Conservation (phyloP, 2,329 filamentous ascomycete species). For the Colletotrichum sp. region DNA sequence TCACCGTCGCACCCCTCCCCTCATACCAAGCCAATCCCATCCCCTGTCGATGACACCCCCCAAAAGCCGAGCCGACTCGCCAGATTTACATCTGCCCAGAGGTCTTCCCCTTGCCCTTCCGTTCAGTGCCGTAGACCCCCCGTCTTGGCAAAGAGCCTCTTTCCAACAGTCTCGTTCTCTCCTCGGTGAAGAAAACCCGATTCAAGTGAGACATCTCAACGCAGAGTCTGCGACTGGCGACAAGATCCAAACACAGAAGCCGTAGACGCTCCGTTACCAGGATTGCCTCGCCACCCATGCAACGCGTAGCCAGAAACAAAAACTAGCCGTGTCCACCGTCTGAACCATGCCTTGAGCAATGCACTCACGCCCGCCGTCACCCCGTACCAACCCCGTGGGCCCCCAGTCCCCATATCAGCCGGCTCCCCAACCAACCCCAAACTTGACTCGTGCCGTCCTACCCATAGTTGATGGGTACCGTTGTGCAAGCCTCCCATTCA, state of each 20-base stretch:
- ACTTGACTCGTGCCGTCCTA: slow-evolving; percentile 9
- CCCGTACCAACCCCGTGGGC: background rate
- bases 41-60: background rate
- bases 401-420: background rate
- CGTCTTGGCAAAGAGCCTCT: background rate
- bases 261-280: background rate
- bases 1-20: background rate
- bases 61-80: background rate
- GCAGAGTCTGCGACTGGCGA: background rate
- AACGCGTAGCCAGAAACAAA: background rate
- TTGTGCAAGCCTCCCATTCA: background rate
- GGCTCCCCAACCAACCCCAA: background rate
- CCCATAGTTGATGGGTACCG: background rate
- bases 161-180: background rate
- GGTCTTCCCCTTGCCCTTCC: background rate
- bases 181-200: background rate
- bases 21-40: background rate
- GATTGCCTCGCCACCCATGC: background rate
- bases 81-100: background rate
- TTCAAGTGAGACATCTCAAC: background rate
- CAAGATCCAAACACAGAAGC: background rate
- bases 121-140: background rate
- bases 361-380: background rate
- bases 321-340: background rate
- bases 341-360: background rate